phyloP scores from a whole-genome alignment of 257 asterid genomes.

The Salvia splendens region DNA sequence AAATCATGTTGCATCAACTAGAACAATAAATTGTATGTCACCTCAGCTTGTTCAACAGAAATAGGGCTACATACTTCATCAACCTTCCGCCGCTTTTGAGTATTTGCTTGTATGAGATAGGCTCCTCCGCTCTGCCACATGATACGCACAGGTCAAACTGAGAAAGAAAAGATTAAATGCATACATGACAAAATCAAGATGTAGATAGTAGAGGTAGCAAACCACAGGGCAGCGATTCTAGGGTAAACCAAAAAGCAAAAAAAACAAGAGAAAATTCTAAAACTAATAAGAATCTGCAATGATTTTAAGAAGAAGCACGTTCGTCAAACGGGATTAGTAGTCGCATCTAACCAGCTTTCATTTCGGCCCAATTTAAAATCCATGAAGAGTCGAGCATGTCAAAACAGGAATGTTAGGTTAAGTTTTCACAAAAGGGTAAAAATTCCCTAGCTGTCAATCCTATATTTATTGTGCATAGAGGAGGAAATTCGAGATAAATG shows the following conservation, averaged over 20 bases:
- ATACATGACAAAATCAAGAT: not conserved
- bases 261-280: no score
- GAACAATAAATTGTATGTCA: constrained; percentile 34
- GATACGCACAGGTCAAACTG: constrained; percentile 30
- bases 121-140: constrained; percentile 72
- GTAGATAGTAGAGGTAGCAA: not conserved
- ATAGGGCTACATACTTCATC: constrained; percentile 48
- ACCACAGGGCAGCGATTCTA: constrained; percentile 16
- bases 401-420: constrained; percentile 16
- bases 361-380: constrained; percentile 20
- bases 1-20: constrained; percentile 27
- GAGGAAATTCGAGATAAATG: not conserved
- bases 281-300: constrained; percentile 23
- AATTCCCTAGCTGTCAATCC: not conserved
- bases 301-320: constrained; percentile 7
- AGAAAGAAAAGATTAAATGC: constrained; percentile 26
- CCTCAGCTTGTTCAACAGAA: constrained; percentile 66
- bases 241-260: not conserved
- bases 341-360: constrained; percentile 2
- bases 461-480: not conserved
- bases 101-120: constrained; percentile 82
- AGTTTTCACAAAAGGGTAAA: constrained; percentile 3
- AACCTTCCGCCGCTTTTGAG: constrained; percentile 81
- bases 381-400: constrained; percentile 17
- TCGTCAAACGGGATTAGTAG: constrained; percentile 2